phyloP scores from a whole-genome alignment of 768 basidiomycete genomes.

The Coprinopsis sp. region DNA sequence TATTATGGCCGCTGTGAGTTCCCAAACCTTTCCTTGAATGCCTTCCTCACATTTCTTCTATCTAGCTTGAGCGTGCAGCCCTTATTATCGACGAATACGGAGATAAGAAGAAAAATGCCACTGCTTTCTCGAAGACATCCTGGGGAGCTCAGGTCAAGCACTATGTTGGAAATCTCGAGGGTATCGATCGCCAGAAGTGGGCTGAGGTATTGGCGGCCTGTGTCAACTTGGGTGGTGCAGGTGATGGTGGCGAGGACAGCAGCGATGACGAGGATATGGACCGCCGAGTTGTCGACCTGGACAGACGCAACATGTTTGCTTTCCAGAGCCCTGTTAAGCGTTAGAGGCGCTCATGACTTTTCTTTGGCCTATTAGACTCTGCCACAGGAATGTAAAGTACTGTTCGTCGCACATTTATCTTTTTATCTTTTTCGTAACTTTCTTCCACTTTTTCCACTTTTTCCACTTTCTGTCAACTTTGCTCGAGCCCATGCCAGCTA shows the following conservation, averaged over 20 bases:
- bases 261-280: not conserved
- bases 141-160: not conserved
- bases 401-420: not conserved
- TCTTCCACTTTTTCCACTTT: not conserved
- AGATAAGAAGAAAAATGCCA: not conserved
- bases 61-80: not conserved
- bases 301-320: not conserved
- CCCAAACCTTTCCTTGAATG: not conserved
- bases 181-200: not conserved
- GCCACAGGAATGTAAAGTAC: not conserved
- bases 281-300: not conserved
- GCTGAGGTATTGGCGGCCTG: not conserved
- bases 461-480: too few relatives aligned
- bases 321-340: not conserved
- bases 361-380: not conserved
- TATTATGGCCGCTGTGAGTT: not conserved
- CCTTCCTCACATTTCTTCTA: not conserved
- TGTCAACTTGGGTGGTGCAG: too few relatives aligned
- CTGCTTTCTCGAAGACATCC: not conserved
- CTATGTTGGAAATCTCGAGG: not conserved
- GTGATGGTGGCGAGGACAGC: too few relatives aligned
- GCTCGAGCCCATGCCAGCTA: too few relatives aligned
- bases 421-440: not conserved
- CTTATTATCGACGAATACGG: not conserved
- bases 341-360: not conserved